Percentiles rank a stretch among this genome's conserved stretches.
Evolutionary conservation across 2,329 filamentous ascomycete species (phyloP).

Genomic region (Xylariaceae sp.): DNA sequence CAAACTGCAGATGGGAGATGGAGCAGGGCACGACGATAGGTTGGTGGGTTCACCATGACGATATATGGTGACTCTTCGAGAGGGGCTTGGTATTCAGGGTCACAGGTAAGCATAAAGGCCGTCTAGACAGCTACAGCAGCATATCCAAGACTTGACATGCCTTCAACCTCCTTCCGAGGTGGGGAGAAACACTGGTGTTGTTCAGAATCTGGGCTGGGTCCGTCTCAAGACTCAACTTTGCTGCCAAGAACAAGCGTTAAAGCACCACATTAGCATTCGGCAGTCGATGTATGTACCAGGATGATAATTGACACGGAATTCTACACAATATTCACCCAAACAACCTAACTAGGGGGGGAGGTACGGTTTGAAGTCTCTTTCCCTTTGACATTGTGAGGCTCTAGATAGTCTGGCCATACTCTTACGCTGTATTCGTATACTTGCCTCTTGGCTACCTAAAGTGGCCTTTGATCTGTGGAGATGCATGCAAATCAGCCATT

Average conservation of each 20-base stretch:
- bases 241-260: background rate
- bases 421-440: slow-evolving; percentile 5
- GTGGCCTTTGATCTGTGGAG: slow-evolving; percentile 2
- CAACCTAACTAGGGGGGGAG: background rate
- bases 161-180: background rate
- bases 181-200: background rate
- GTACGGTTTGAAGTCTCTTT: slow-evolving; percentile 15
- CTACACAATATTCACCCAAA: background rate
- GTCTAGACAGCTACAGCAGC: slow-evolving; percentile 4
- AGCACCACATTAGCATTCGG: background rate
- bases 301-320: background rate
- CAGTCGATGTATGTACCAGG: background rate
- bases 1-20: slow-evolving; percentile 3
- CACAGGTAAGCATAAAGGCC: background rate
- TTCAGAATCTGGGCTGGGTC: background rate
- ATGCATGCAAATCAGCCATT: slow-evolving; percentile 18
- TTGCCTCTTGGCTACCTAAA: background rate
- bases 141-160: slow-evolving; percentile 13
- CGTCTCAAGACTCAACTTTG: background rate
- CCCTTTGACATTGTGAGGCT: slow-evolving; percentile 18
- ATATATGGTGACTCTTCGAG: slow-evolving; percentile 14
- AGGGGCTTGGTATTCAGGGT: background rate
- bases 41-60: slow-evolving; percentile 8
- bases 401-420: slow-evolving; percentile 14
- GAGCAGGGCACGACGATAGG: slow-evolving; percentile 1